Evolutionary conservation across 345 rosid genomes (phyloP), one percentile per base, ranked within the genome.

Genomic region (Zanthoxylum bungeanum): DNA sequence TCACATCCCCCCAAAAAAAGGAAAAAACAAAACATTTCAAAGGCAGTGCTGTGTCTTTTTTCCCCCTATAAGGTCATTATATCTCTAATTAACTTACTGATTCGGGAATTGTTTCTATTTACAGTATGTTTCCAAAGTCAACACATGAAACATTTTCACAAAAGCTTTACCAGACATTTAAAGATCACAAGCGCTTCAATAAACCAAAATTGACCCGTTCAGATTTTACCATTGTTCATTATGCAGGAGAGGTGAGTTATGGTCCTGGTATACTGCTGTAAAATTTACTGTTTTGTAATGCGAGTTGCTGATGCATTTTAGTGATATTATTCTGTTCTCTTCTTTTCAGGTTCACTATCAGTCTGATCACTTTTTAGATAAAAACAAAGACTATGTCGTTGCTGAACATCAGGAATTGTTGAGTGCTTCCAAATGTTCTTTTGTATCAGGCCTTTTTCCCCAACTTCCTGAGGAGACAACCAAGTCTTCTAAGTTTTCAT

Each of bases 351-450:
- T 94, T 64, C 93, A 79, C 65, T 94, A 94, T 76, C 97, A 91
- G 82, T 82, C 97, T 52, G 93, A 87, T 69, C 97, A 86, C 77
- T 94, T 94, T 79, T 76, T 91, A 77, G 97, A 91, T 86, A 94
- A 94, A 82, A 93, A 93, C 85, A 93, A 93, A 84, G 97, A 93
- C 82, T 88, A 93, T 73, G 84, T 88, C 73, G 94, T 94, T 74
- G 85, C 97, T 52, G 98, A 94, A 85, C 97, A 94, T 84, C 98
- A 86, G 76, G 91, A 87, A 75, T 75, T 91, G 93, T 84, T 94
- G 87, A 80, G 89, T 78, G 79, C 92, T 79, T 94, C 97, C 40
- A 82, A 70, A 47, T 94, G 98, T 72, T 81, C 87, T 73, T 94
- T 94, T 77, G 79, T 90, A 72, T 73, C 85, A 36, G 81, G 80